Base-by-base conservation (phyloP, 306 rosid species). In the Pueraria montana region DNA sequence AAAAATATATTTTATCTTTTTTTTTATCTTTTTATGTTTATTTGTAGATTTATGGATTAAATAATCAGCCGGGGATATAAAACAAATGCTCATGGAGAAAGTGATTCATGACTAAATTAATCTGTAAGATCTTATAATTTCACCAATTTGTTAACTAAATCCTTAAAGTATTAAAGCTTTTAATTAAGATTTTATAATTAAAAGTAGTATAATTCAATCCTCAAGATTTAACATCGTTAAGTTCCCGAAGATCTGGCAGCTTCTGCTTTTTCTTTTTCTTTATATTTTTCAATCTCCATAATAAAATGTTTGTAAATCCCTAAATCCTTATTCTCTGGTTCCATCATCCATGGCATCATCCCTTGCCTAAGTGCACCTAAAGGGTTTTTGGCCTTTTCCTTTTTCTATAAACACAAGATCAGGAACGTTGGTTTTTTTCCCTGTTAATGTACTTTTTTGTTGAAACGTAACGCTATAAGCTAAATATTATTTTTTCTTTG, bases 391-490 rank as follows among this genome's bases (percentile, higher is more conserved):
- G 2, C 4, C 1, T 63, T 27, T 63, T 30, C 4, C 23, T 32
- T 14, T 6, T 13, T 16, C 43, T 63, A 32, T 63, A 7, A 30
- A 63, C 20, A 27, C 43, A 30, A 62, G 11, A 14, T 30, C 12
- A 27, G 4, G 20, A 63, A 63, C 69, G 6, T 16, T 63, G 23
- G 40, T 17, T 63, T 63, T 50, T 50, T 18, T 8, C 58, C 58
- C 21, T 50, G 58, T 17, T 63, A 30, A 17, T 63, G 70, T 63
- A 63, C 43, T 16, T 63, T 32, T 63, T 63, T 63, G 70, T 63
- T 63, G 70, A 63, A 63, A 63, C 70, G 43, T 63, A 63, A 63
- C 21, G 70, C 70, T 63, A 63, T 63, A 63, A 1, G 23, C 70
- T 63, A 16, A 63, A 63, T 0, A 30, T 2, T 32, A 30, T 32